A percentile compares a stretch with the other conserved stretches of the same genome.
phyloP scores from a whole-genome alignment of 306 rosid genomes.

The Dicorynia guianensis region DNA sequence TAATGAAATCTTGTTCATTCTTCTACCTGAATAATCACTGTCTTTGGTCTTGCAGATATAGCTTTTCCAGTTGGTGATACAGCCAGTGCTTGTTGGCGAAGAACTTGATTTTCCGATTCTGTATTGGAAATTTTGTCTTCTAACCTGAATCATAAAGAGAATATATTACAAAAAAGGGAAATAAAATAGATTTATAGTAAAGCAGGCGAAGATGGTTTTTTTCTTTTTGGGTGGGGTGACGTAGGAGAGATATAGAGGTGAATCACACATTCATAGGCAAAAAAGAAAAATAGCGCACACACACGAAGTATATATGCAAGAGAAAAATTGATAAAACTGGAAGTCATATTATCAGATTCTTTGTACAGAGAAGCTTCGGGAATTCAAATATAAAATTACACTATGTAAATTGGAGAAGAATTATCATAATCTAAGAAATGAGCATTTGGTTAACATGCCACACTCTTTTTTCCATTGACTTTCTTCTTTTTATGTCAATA shows the following conservation, averaged over 20 bases:
- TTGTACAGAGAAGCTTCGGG: constrained; percentile 2
- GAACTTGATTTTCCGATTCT: constrained; percentile 98
- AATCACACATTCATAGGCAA: constrained; percentile 29
- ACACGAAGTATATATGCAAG: constrained; percentile 4
- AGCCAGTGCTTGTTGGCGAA: constrained; percentile 99
- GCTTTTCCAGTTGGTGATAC: constrained; percentile 90
- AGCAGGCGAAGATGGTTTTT: constrained; percentile 22
- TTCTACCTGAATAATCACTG: constrained; percentile 87
- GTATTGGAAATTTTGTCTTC: constrained; percentile 96
- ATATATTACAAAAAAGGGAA: constrained; percentile 28
- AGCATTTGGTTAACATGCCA: not conserved
- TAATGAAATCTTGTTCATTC: constrained; percentile 26
- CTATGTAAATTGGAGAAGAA: constrained; percentile 17
- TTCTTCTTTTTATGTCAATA: not conserved
- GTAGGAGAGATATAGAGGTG: constrained; percentile 13
- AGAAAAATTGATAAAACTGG: constrained; percentile 23
- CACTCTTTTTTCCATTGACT: not conserved
- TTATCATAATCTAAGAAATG: constrained; percentile 10
- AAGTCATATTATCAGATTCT: not conserved
- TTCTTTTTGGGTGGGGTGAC: not conserved
- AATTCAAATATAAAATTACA: constrained; percentile 8
- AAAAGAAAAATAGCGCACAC: not conserved
- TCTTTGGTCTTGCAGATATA: constrained; percentile 79
- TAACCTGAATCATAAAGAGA: constrained; percentile 62
- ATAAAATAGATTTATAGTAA: constrained; percentile 23